Conservation (phyloP, 2,329 filamentous ascomycete species). For the Aspergillus fischeri region DNA sequence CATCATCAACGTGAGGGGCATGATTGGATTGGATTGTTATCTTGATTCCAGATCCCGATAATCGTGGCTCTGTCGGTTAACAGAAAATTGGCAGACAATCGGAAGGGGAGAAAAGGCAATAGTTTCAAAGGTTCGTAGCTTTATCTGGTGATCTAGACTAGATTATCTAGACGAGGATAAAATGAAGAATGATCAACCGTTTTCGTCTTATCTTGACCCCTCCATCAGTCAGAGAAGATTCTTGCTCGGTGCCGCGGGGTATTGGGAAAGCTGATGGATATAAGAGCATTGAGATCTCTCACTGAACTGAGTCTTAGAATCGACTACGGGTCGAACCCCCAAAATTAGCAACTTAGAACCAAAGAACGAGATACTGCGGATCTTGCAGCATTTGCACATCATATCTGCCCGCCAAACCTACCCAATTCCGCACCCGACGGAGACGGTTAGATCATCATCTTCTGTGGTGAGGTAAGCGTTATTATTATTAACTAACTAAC, state of each 20-base stretch:
- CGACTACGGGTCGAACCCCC: conserved; percentile 1
- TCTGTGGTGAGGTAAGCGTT: conserved; percentile 9
- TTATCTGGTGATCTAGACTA: neutral
- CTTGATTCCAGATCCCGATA: conserved; percentile 11
- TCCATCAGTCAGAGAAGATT: neutral
- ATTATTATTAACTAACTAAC: too few species aligned
- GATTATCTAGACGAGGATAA: too few species aligned
- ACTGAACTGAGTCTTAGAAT: neutral
- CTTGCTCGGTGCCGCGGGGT: neutral
- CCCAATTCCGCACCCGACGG: conserved; percentile 2
- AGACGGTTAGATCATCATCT: conserved; percentile 3
- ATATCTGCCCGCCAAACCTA: neutral
- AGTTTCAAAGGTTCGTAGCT: neutral
- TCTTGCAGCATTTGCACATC: conserved; percentile 1
- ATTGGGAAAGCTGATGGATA: neutral
- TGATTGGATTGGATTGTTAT: conserved; percentile 9
- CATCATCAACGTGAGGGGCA: conserved; percentile 5
- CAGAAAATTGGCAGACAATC: conserved; percentile 6
- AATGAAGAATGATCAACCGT: neutral
- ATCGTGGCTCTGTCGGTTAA: conserved; percentile 20
- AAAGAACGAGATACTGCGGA: conserved; percentile 1
- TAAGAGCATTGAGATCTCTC: neutral
- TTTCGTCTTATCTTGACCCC: neutral
- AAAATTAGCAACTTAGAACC: neutral
- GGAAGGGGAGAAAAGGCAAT: neutral